These are phyloP conservation scores for Claviceps africana DNA, from an alignment of 2,329 filamentous ascomycete species.

Conservation along the genomic window DNA sequence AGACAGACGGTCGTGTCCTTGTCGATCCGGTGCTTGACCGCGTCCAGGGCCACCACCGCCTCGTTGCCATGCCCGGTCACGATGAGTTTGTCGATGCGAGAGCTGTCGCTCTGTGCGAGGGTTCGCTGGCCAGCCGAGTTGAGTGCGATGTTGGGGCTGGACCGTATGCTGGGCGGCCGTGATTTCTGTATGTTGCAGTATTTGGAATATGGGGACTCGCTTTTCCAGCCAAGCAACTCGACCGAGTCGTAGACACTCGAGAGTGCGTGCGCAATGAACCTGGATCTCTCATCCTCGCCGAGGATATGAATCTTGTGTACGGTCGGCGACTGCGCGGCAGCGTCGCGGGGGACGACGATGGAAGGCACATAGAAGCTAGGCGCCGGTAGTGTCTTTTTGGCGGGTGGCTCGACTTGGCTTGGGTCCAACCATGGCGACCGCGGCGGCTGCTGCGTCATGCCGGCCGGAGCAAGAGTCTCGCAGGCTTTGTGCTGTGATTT, in stretches of 20 bases:
- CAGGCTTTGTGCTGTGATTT: too few relatives aligned
- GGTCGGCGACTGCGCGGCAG: conserved; percentile 15
- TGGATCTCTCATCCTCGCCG: conserved; percentile 26
- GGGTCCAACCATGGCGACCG: conserved; percentile 11
- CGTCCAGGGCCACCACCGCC: conserved; percentile 37
- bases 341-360: conserved; percentile 20
- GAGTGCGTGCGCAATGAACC: conserved; percentile 27
- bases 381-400: conserved; percentile 1
- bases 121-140: conserved; percentile 9
- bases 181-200: conserved; percentile 19
- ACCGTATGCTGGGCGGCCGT: conserved; percentile 10
- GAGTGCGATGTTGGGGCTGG: conserved; percentile 10
- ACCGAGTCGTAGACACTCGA: conserved; percentile 28
- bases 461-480: conserved; percentile 10
- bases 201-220: conserved; percentile 12
- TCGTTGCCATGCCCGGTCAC: conserved; percentile 47
- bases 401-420: conserved; percentile 8
- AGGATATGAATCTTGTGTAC: conserved; percentile 28
- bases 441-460: conserved; percentile 7
- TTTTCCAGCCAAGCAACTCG: conserved; percentile 19
- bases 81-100: conserved; percentile 56
- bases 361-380: conserved; percentile 22
- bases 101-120: conserved; percentile 18
- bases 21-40: conserved; percentile 52
- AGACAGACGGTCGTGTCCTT: conserved; percentile 59